Conservation (phyloP, 1,284 basidiomycete species). For the Mycena citricolor region DNA sequence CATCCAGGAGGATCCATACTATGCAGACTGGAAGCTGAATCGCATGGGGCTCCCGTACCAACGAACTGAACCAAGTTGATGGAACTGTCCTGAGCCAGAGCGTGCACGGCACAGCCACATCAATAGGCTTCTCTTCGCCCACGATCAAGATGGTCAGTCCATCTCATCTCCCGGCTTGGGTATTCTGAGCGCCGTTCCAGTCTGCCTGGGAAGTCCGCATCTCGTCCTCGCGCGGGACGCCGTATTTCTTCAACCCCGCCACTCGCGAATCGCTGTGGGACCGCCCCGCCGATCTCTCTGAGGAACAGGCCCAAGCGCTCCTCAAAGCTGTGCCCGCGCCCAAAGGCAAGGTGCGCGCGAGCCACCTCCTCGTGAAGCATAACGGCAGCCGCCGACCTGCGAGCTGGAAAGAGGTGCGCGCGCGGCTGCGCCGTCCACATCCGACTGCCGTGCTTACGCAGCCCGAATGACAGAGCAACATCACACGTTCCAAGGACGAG, state of each 20-base stretch:
- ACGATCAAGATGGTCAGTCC: too few relatives aligned
- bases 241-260: slow-evolving; percentile 86
- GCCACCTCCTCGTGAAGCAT: slow-evolving; percentile 96
- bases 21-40: too few relatives aligned
- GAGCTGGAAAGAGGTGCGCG: slow-evolving; percentile 87
- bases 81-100: too few relatives aligned
- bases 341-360: slow-evolving; percentile 78
- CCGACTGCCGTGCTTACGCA: slow-evolving; percentile 2
- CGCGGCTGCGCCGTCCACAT: background rate
- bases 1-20: too few relatives aligned
- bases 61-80: too few relatives aligned
- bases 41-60: too few relatives aligned
- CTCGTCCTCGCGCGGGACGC: slow-evolving; percentile 75
- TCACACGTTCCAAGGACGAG: slow-evolving; percentile 90
- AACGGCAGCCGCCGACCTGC: slow-evolving; percentile 81
- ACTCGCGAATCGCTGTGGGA: slow-evolving; percentile 85
- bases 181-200: slow-evolving; percentile 3
- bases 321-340: slow-evolving; percentile 24
- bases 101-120: too few relatives aligned
- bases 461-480: slow-evolving; percentile 61
- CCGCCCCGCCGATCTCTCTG: slow-evolving; percentile 63
- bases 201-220: slow-evolving; percentile 77
- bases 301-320: slow-evolving; percentile 63
- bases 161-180: too few relatives aligned
- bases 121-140: too few relatives aligned